Percentiles rank a stretch among this genome's conserved stretches.
These are phyloP conservation scores for Penicillium chermesinum DNA, from an alignment of 495 filamentous ascomycete genomes.

Conservation along the genomic window DNA sequence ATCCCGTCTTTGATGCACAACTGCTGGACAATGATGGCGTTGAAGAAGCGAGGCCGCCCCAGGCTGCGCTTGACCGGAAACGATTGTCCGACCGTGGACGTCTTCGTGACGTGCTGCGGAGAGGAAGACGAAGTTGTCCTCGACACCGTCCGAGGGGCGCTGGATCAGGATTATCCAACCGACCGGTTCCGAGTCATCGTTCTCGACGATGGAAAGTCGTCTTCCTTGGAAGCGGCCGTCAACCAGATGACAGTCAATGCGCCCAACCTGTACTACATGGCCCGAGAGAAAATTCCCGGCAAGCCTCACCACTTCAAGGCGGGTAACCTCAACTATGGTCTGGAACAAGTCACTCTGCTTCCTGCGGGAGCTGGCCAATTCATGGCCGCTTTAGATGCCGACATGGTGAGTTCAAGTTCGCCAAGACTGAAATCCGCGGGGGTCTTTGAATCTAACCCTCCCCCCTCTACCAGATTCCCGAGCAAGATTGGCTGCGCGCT, in stretches of 20 bases:
- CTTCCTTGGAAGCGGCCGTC: conserved; percentile 28
- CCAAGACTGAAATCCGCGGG: too few species aligned
- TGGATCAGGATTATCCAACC: conserved; percentile 44
- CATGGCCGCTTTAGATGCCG: conserved; percentile 50
- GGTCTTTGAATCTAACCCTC: conserved; percentile 2
- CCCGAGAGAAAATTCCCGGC: conserved; percentile 42
- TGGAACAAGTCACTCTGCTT: conserved; percentile 30
- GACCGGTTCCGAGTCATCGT: conserved; percentile 47
- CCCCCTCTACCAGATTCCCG: conserved; percentile 37
- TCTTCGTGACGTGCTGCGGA: conserved; percentile 47
- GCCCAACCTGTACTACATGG: conserved; percentile 44
- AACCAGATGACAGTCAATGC: conserved; percentile 21
- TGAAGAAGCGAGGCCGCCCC: conserved; percentile 35
- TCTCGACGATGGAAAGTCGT: conserved; percentile 45
- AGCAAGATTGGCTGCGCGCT: conserved; percentile 47
- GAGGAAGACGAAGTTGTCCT: conserved; percentile 51
- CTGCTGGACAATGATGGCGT: conserved; percentile 37
- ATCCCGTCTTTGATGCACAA: conserved; percentile 41
- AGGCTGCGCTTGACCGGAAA: conserved; percentile 39
- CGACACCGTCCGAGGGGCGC: conserved; percentile 47
- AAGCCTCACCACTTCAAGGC: conserved; percentile 52
- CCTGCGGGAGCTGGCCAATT: conserved; percentile 40
- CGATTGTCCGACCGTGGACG: conserved; percentile 45
- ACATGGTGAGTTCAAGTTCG: conserved; percentile 37
- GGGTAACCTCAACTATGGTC: conserved; percentile 49